phyloP scores from a whole-genome alignment of 345 rosid species.

The Kandelia obovata region DNA sequence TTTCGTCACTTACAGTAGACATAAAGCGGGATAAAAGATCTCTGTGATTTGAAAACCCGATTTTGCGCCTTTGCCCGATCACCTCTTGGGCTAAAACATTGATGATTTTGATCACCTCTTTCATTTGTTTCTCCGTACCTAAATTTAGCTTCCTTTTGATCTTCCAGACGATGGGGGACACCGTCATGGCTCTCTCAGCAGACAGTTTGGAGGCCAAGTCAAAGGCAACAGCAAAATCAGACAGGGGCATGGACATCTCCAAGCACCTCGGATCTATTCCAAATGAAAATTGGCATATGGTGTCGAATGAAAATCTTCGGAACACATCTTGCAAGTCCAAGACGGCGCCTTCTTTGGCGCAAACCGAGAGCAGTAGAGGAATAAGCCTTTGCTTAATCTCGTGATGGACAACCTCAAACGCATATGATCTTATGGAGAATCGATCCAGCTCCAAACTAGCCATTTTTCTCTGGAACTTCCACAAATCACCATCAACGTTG shows the following conservation, averaged over 20 bases:
- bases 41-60: constrained; percentile 30
- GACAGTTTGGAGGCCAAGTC: constrained; percentile 59
- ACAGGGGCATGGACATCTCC: constrained; percentile 46
- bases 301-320: constrained; percentile 58
- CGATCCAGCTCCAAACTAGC: constrained; percentile 57
- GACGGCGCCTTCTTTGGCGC: constrained; percentile 2
- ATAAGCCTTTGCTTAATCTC: constrained; percentile 55
- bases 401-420: constrained; percentile 41
- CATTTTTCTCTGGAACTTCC: constrained; percentile 67
- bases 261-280: constrained; percentile 68
- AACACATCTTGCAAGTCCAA: constrained; percentile 62
- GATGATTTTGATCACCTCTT: constrained; percentile 41
- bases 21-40: constrained; percentile 74
- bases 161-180: constrained; percentile 55
- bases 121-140: constrained; percentile 59
- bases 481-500: constrained; percentile 68
- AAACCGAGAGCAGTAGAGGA: constrained; percentile 38
- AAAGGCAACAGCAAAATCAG: constrained; percentile 54
- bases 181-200: constrained; percentile 58
- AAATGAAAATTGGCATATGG: constrained; percentile 55
- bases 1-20: constrained; percentile 39
- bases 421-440: constrained; percentile 43
- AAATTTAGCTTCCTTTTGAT: constrained; percentile 51
- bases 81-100: constrained; percentile 49
- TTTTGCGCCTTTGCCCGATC: constrained; percentile 39